Evolutionary conservation across 768 basidiomycete species (phyloP), one percentile per base, ranked within the genome.

Genomic region (Termitomyces sp.): DNA sequence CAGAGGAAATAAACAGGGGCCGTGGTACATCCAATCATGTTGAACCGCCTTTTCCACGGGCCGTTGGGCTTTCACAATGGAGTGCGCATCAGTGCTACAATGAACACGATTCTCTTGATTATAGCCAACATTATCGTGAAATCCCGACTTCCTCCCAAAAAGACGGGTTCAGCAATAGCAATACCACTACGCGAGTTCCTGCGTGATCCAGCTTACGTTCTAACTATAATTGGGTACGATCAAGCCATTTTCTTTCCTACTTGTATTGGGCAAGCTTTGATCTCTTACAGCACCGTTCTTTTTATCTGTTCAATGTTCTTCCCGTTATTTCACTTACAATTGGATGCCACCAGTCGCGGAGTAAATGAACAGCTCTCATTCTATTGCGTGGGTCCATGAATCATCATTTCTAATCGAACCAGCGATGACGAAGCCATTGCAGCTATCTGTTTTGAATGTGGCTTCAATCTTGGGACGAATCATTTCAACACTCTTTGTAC

Each of bases 321-420:
- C 48, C 76, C 80, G 0, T 63, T 77, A 0, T 84, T 84, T 60
- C 83, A 76, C 60, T 61, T 83, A 7, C 83, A 85, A 56, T 61
- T 83, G 9, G 71, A 78, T 61, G 75, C 81, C 0, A 64, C 77
- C 37, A 59, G 64, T 23, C 78, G 80, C 52, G 73, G 76, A 0
- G 70, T 79, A 12, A 63, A 73, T 31, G 44, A 61, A 4, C 67
- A 64, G 5, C 70, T 83, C 11, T 75, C 82, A 5, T 82, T 82
- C 59, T 83, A 83, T 59, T 71, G 76, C 11, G 81, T 81, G 48
- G 29, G 74, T 62, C 53, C 46, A 16, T 25, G 44, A 19, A 11
- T 34, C 21, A 17, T 34, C 16, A 14, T 12, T n/a, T 5, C 7
- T 25, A n/a, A 5, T 12, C 9, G 41, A n/a, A 12, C n/a, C 34